phyloP scores from a whole-genome alignment of 495 filamentous ascomycete species.

The Viridothelium virens region DNA sequence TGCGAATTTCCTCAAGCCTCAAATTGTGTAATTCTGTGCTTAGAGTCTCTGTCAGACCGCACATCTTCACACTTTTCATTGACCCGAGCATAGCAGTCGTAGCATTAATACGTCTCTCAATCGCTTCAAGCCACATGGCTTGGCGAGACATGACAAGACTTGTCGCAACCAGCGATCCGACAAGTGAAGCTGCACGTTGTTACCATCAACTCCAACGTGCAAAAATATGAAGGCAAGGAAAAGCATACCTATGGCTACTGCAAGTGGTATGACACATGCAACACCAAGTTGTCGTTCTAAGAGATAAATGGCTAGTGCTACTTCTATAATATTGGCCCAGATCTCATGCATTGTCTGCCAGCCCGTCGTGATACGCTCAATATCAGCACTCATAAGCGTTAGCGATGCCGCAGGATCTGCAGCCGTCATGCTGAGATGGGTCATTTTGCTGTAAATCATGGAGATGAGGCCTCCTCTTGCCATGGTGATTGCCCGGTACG shows the following conservation, averaged over 20 bases:
- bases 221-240: neutral
- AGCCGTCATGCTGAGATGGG: conserved; percentile 36
- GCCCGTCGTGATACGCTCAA: conserved; percentile 38
- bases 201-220: neutral
- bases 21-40: conserved; percentile 42
- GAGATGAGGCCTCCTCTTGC: conserved; percentile 50
- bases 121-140: conserved; percentile 40
- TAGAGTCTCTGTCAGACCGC: conserved; percentile 43
- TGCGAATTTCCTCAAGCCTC: conserved; percentile 50
- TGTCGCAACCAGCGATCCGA: conserved; percentile 39
- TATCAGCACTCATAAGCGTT: conserved; percentile 53
- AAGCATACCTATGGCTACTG: conserved; percentile 3
- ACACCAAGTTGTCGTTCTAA: conserved; percentile 51
- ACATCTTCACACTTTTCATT: conserved; percentile 59
- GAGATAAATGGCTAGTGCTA: conserved; percentile 51
- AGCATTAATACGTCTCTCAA: conserved; percentile 38
- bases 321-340: conserved; percentile 50
- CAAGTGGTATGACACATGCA: conserved; percentile 47
- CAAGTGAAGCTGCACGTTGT: conserved; percentile 33
- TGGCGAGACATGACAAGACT: conserved; percentile 43
- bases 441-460: conserved; percentile 50
- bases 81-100: conserved; percentile 47
- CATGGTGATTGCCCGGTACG: conserved; percentile 53
- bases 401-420: conserved; percentile 46
- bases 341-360: conserved; percentile 39